Conservation (phyloP, 2,329 filamentous ascomycete species). For the Aspergillus luchuensis region DNA sequence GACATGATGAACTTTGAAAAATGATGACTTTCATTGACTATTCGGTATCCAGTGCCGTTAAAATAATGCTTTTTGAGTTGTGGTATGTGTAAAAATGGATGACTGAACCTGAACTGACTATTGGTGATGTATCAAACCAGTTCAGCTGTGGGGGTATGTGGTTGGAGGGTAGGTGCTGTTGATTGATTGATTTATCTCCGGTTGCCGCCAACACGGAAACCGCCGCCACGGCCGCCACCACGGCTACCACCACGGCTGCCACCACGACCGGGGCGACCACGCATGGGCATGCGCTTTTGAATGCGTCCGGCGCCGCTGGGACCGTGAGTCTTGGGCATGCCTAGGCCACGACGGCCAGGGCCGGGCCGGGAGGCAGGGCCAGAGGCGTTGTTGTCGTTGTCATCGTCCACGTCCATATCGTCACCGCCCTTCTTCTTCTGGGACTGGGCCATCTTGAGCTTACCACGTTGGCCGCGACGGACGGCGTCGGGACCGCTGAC, state of each 20-base stretch:
- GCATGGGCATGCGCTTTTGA: conserved; percentile 25
- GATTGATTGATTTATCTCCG: neutral
- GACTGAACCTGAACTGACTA: neutral
- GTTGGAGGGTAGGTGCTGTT: neutral
- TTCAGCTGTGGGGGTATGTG: neutral
- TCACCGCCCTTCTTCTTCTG: conserved; percentile 41
- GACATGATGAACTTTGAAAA: neutral
- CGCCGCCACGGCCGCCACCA: neutral
- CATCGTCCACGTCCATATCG: conserved; percentile 47
- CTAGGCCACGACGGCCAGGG: conserved; percentile 28
- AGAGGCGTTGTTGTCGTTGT: conserved; percentile 25
- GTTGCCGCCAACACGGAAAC: conserved; percentile 1
- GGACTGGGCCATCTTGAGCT: conserved; percentile 60
- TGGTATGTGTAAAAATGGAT: neutral
- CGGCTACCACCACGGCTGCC: conserved; percentile 22
- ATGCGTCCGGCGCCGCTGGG: conserved; percentile 26
- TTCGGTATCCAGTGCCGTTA: neutral
- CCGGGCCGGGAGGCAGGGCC: conserved; percentile 10
- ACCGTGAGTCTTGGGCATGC: conserved; percentile 32
- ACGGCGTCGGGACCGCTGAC: conserved; percentile 62
- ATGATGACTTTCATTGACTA: neutral
- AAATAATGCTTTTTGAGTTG: neutral
- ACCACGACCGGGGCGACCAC: conserved; percentile 11
- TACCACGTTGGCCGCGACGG: conserved; percentile 60
- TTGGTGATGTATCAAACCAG: neutral